Percentiles rank a stretch among this genome's conserved stretches.
Conservation (phyloP, 1,284 basidiomycete genomes). For the Vanrija sp. region DNA sequence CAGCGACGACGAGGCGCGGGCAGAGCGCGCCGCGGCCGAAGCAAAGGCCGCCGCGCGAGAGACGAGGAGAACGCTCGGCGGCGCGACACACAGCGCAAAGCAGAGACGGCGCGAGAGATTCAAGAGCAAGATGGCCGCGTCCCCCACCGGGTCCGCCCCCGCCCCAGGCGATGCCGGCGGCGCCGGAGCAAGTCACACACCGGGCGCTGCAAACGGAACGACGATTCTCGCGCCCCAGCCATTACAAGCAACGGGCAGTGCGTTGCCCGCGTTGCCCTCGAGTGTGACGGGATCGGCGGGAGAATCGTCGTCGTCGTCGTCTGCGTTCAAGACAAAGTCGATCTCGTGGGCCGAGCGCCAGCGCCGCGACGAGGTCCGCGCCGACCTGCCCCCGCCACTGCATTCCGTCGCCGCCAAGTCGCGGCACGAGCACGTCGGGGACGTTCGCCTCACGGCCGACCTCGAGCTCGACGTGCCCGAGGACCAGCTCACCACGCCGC, state of each 20-base stretch:
- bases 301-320: too few relatives aligned
- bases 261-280: too few relatives aligned
- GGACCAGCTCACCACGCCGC: slow-evolving; percentile 3
- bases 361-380: slow-evolving; percentile 1
- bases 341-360: neutral
- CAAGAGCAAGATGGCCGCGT: too few relatives aligned
- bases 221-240: too few relatives aligned
- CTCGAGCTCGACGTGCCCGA: slow-evolving; percentile 23
- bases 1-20: slow-evolving; percentile 4
- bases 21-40: neutral
- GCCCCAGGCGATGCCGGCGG: too few relatives aligned
- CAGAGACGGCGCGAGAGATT: neutral
- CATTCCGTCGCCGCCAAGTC: slow-evolving; percentile 12
- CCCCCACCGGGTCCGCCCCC: too few relatives aligned
- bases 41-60: slow-evolving; percentile 5
- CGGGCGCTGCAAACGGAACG: too few relatives aligned
- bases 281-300: too few relatives aligned
- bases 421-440: slow-evolving; percentile 12
- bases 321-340: too few relatives aligned
- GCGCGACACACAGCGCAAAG: slow-evolving; percentile 2
- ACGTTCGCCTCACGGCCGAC: slow-evolving; percentile 24
- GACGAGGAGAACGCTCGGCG: neutral
- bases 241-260: too few relatives aligned
- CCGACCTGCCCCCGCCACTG: slow-evolving; percentile 27
- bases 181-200: too few relatives aligned